phyloP scores from a whole-genome alignment of 2,329 filamentous ascomycete species.

The Pseudogymnoascus sp. region DNA sequence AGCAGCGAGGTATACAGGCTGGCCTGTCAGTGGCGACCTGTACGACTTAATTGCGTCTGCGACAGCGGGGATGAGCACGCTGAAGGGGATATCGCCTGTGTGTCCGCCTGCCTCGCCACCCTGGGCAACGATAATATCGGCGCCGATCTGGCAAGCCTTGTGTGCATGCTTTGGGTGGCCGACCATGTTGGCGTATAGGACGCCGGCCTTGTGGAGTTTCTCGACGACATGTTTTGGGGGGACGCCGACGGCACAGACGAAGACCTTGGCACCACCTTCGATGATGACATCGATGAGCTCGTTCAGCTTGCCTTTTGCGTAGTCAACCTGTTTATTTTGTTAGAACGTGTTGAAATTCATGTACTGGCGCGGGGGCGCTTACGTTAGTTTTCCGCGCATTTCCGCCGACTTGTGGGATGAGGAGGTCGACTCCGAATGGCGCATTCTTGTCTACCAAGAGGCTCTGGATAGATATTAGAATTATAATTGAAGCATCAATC shows the following conservation, averaged over 20 bases:
- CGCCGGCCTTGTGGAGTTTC: conserved; percentile 74
- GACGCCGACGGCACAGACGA: conserved; percentile 93
- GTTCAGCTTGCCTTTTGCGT: conserved; percentile 96
- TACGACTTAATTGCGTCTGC: conserved; percentile 71
- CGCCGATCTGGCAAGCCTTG: conserved; percentile 87
- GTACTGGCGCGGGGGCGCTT: neutral
- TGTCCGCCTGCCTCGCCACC: conserved; percentile 96
- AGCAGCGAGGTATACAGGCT: conserved; percentile 82
- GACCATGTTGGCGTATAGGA: conserved; percentile 99
- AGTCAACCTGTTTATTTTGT: conserved; percentile 69
- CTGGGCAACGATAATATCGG: conserved; percentile 96
- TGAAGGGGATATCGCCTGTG: conserved; percentile 87
- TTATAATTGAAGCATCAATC: conserved; percentile 33
- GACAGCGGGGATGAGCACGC: conserved; percentile 85
- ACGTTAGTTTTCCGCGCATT: conserved; percentile 79
- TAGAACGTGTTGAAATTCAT: conserved; percentile 20
- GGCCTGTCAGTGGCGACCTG: conserved; percentile 79
- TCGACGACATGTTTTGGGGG: conserved; percentile 85
- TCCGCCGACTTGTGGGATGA: conserved; percentile 90
- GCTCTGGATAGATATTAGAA: neutral
- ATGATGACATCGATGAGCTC: conserved; percentile 89
- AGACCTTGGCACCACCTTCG: conserved; percentile 80
- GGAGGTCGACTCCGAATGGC: conserved; percentile 88
- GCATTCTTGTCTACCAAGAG: conserved; percentile 83
- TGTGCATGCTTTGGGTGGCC: conserved; percentile 98